Base-by-base conservation (phyloP, 352 stramenopile species). In the Globisporangium ultimum region DNA sequence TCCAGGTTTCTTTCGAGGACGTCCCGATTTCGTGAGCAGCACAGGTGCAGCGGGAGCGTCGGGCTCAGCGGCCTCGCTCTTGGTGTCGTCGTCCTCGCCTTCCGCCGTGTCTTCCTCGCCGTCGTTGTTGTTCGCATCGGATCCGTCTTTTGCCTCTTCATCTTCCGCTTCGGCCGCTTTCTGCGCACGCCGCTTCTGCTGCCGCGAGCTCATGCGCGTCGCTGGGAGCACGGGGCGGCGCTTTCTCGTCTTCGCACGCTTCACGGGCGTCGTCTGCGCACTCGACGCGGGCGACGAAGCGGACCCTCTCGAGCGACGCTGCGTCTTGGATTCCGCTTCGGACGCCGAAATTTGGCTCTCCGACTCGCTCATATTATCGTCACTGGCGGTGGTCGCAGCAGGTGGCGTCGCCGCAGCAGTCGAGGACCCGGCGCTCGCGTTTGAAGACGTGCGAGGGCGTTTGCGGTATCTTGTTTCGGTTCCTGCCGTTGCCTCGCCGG, bases 151-250 rank as follows among this genome's bases (percentile, higher is more conserved):
- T 3, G 21, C 48, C 6, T 57, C 36, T 9, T 60, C 50, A 32
- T 49, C 66, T 9, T 52, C 70, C 1, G 64, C 51, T n/a, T 43
- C 71, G 3, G 69, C 77, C 14, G 72, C 76, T 20, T 74, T 69
- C 2, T 20, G 67, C 0, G 75, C 75, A 11, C 79, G 67, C 9
- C 76, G 70, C 48, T 89, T 89, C 46, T 81, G 70, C 58, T 90
- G 80, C 21, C 82, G 78, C 17, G 82, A 92, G 47, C 82, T 92
- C 36, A 60, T 67, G 24, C 82, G 75, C 34, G 82, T 92, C 34
- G 82, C 80, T 5, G 68, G 76, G 1, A 80, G 46, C 13, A 80
- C 61, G 0, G 74, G 70, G 3, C 76, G 73, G 10, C 76, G 74
- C 47, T 78, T 82, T 3, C 80, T 71, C 14, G 74, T 71, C n/a